Conservation (phyloP, 2,329 filamentous ascomycete genomes). For the Clarireedia sp. region DNA sequence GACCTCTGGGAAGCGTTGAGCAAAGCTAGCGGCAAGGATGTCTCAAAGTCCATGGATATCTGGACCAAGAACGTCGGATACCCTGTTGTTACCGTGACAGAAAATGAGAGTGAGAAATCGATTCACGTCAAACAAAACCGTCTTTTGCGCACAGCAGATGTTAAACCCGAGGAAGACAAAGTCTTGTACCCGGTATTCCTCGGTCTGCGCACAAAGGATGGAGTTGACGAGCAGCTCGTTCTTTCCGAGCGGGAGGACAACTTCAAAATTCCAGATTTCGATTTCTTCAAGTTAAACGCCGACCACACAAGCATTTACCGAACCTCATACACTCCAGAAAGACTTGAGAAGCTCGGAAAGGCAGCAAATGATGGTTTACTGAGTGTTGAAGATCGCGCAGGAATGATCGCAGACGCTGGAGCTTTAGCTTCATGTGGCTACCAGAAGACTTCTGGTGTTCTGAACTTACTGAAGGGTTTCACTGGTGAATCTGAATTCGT, state of each 20-base stretch:
- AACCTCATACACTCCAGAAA: conserved; percentile 76
- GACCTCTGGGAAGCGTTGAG: conserved; percentile 86
- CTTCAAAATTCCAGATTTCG: conserved; percentile 68
- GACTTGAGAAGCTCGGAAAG: conserved; percentile 78
- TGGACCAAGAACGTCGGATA: conserved; percentile 97
- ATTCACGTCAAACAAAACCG: conserved; percentile 92
- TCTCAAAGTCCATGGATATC: conserved; percentile 83
- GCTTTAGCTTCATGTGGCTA: conserved; percentile 85
- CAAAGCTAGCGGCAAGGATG: conserved; percentile 83
- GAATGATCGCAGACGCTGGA: conserved; percentile 90
- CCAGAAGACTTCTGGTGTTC: conserved; percentile 82
- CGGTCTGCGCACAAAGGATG: conserved; percentile 74
- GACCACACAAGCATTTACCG: conserved; percentile 91
- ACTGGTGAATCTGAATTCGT: conserved; percentile 81
- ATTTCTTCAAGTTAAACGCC: conserved; percentile 96
- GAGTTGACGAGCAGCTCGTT: conserved; percentile 68
- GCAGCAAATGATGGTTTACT: conserved; percentile 75
- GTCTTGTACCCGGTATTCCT: conserved; percentile 86
- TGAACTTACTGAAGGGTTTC: conserved; percentile 80
- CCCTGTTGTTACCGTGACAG: conserved; percentile 81
- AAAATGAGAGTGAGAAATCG: conserved; percentile 59
- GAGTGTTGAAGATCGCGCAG: conserved; percentile 82
- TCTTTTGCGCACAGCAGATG: conserved; percentile 85
- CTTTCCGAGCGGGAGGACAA: conserved; percentile 62
- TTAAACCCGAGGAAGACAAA: conserved; percentile 86